phyloP scores from a whole-genome alignment of 2,329 filamentous ascomycete species.

The Ceratocystis diversiconidia region DNA sequence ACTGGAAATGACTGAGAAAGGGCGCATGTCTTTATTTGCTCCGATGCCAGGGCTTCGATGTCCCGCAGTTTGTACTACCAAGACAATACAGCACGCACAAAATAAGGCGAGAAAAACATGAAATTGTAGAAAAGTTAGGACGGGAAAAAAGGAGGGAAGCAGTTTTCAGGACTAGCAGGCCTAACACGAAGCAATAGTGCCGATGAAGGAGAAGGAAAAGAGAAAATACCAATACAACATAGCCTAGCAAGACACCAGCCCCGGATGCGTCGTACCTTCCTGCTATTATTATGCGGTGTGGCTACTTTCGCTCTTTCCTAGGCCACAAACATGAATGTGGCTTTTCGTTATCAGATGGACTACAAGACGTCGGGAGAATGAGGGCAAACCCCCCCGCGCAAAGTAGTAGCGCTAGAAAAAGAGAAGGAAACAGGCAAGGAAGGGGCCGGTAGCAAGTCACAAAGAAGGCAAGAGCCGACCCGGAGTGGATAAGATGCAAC shows the following conservation, averaged over 20 bases:
- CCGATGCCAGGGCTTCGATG: too few species aligned
- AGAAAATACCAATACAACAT: too few species aligned
- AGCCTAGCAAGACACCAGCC: too few species aligned
- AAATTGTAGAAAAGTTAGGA: background rate
- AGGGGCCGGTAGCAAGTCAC: background rate
- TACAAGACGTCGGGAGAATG: background rate
- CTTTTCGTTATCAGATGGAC: background rate
- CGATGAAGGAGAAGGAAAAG: too few species aligned
- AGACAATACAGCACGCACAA: background rate
- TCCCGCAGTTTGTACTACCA: background rate
- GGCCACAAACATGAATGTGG: background rate
- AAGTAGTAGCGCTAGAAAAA: slow-evolving; percentile 1
- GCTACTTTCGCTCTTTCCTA: background rate
- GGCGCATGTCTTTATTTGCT: too few species aligned
- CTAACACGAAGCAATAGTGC: too few species aligned
- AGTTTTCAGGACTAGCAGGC: too few species aligned
- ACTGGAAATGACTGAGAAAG: too few species aligned
- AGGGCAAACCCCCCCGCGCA: background rate
- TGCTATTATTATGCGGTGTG: too few species aligned
- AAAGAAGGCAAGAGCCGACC: background rate
- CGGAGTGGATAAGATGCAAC: background rate
- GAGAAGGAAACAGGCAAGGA: background rate
- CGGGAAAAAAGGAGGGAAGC: too few species aligned
- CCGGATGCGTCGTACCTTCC: too few species aligned
- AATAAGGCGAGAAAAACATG: background rate